These are phyloP conservation scores for Talaromyces adpressus DNA, from an alignment of 495 filamentous ascomycete species.

Conservation along the genomic window DNA sequence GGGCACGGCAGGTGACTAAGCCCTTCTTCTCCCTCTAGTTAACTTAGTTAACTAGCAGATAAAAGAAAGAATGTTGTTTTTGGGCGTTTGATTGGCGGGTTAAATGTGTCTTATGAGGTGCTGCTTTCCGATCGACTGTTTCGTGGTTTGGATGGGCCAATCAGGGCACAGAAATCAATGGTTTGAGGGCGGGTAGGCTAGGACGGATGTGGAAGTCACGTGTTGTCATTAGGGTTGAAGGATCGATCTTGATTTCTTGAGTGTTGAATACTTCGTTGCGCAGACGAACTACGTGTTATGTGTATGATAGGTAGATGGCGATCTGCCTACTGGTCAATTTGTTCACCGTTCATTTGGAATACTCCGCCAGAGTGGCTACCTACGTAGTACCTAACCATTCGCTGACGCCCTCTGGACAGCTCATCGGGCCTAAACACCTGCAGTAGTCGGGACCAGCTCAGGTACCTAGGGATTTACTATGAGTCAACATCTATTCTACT, in stretches of 20 bases:
- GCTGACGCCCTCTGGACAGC: background rate
- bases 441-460: background rate
- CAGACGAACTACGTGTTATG: background rate
- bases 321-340: background rate
- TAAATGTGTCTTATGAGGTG: background rate
- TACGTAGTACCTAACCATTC: background rate
- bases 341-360: too few relatives aligned
- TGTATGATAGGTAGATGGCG: background rate
- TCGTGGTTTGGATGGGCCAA: background rate
- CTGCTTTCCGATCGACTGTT: slow-evolving; percentile 2
- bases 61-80: slow-evolving; percentile 18
- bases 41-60: too few relatives aligned
- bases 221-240: background rate
- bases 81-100: slow-evolving; percentile 11
- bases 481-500: background rate
- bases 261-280: background rate
- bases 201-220: background rate
- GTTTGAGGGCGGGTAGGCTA: slow-evolving; percentile 8
- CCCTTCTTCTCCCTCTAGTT: slow-evolving; percentile 4
- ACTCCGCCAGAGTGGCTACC: too few relatives aligned
- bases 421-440: background rate
- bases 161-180: background rate
- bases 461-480: background rate
- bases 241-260: background rate
- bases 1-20: slow-evolving; percentile 19